phyloP scores from a whole-genome alignment of 2,329 filamentous ascomycete species.

The Xenosphaeropsis pyriputrescens region DNA sequence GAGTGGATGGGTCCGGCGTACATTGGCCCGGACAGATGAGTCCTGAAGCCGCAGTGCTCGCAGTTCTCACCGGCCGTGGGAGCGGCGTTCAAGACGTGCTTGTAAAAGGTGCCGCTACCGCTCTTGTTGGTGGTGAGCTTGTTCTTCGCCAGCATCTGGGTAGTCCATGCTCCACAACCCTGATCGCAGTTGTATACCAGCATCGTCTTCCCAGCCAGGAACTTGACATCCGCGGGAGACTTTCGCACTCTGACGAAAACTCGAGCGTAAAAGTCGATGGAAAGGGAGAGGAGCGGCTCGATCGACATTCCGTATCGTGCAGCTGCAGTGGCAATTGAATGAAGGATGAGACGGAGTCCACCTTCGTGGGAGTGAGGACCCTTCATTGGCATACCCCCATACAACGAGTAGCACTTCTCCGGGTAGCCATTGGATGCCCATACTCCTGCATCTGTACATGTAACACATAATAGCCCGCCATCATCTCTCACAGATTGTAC shows the following conservation, averaged over 20 bases:
- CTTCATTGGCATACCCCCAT: slow-evolving; percentile 79
- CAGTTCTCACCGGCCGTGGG: slow-evolving; percentile 55
- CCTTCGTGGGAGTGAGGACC: slow-evolving; percentile 79
- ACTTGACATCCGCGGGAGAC: slow-evolving; percentile 78
- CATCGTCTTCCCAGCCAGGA: slow-evolving; percentile 84
- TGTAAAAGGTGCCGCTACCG: slow-evolving; percentile 55
- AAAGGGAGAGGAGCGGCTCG: slow-evolving; percentile 81
- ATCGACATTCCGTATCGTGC: slow-evolving; percentile 77
- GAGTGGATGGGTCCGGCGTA: slow-evolving; percentile 85
- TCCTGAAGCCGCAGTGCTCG: slow-evolving; percentile 72
- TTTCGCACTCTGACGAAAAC: slow-evolving; percentile 74
- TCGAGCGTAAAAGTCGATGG: slow-evolving; percentile 89
- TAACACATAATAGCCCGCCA: slow-evolving; percentile 84
- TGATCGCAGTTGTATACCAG: slow-evolving; percentile 78
- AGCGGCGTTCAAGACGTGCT: slow-evolving; percentile 60
- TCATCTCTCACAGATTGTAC: slow-evolving; percentile 72
- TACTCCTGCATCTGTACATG: slow-evolving; percentile 89
- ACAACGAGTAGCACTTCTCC: slow-evolving; percentile 88
- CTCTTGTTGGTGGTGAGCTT: slow-evolving; percentile 55
- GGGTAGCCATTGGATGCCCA: slow-evolving; percentile 90
- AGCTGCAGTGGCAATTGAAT: slow-evolving; percentile 67
- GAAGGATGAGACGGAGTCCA: slow-evolving; percentile 72
- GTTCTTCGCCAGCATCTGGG: slow-evolving; percentile 62
- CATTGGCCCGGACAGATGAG: slow-evolving; percentile 87
- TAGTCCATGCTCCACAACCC: slow-evolving; percentile 85